Evolutionary conservation across 805 yeast species (phyloP).

Genomic region (Candida bentonensis): DNA sequence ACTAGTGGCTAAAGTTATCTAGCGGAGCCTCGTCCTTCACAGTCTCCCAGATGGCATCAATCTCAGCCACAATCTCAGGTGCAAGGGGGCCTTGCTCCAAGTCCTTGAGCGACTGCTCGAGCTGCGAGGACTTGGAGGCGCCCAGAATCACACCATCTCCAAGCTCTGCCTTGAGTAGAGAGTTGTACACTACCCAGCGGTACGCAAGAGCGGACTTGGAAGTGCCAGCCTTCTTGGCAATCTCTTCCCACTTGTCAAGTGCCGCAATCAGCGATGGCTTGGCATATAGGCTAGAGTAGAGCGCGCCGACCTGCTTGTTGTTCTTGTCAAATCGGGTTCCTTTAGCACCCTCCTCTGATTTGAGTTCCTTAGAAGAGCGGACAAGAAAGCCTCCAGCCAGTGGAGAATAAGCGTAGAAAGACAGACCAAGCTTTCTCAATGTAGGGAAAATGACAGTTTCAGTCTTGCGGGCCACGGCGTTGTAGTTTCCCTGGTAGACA

Average conservation of each 20-base stretch:
- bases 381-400: conserved; percentile 17
- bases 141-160: conserved; percentile 16
- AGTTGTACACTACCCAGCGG: conserved; percentile 14
- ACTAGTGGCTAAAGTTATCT: conserved; percentile 9
- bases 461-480: conserved; percentile 14
- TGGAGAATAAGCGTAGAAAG: conserved; percentile 17
- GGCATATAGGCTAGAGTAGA: conserved; percentile 11
- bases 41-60: conserved; percentile 14
- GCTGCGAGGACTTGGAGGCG: conserved; percentile 10
- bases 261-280: conserved; percentile 11
- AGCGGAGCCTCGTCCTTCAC: conserved; percentile 13
- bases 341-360: conserved; percentile 4
- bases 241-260: conserved; percentile 10
- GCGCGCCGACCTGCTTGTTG: conserved; percentile 6
- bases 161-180: conserved; percentile 7
- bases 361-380: conserved; percentile 7
- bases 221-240: conserved; percentile 11
- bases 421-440: conserved; percentile 10
- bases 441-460: conserved; percentile 15
- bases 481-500: conserved; percentile 19
- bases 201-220: conserved; percentile 13
- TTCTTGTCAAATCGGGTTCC: conserved; percentile 12
- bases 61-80: conserved; percentile 10
- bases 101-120: conserved; percentile 11
- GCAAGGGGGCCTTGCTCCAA: conserved; percentile 15